phyloP scores from a whole-genome alignment of 495 filamentous ascomycete genomes.

The Apiosordaria backusii region DNA sequence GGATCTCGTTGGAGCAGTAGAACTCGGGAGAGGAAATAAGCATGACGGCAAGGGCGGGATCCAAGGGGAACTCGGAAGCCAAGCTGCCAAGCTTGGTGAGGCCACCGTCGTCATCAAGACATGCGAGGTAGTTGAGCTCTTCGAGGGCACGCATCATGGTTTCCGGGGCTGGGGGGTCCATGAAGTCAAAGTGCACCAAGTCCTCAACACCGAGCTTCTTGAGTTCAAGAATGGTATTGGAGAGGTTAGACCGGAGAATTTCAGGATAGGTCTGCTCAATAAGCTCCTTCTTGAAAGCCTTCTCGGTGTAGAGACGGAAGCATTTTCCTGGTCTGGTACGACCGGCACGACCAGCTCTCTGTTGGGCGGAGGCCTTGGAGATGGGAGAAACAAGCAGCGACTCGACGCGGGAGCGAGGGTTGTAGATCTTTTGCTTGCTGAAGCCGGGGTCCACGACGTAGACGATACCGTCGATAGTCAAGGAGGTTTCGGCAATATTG shows the following conservation, averaged over 20 bases:
- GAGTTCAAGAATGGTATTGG: slow-evolving; percentile 90
- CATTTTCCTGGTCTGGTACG: slow-evolving; percentile 97
- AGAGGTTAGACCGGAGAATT: slow-evolving; percentile 88
- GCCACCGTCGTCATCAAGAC: slow-evolving; percentile 93
- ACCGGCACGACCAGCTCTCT: slow-evolving; percentile 96
- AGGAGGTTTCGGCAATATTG: slow-evolving; percentile 95
- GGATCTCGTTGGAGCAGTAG: slow-evolving; percentile 97
- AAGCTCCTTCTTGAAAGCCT: slow-evolving; percentile 95
- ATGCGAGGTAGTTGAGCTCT: slow-evolving; percentile 95
- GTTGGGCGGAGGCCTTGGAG: slow-evolving; percentile 96
- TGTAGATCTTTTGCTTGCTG: slow-evolving; percentile 99
- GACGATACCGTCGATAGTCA: slow-evolving; percentile 98
- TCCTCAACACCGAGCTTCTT: slow-evolving; percentile 97
- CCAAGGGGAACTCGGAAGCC: slow-evolving; percentile 93
- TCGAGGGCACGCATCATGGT: slow-evolving; percentile 98
- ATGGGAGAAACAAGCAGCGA: slow-evolving; percentile 94
- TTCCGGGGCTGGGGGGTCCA: slow-evolving; percentile 91
- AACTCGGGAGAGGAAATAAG: slow-evolving; percentile 96
- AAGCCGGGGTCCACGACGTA: slow-evolving; percentile 99
- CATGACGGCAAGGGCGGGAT: slow-evolving; percentile 96
- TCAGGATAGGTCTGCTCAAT: slow-evolving; percentile 97
- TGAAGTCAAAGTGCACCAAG: slow-evolving; percentile 63
- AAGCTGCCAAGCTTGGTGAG: slow-evolving; percentile 80
- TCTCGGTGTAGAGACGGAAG: slow-evolving; percentile 94
- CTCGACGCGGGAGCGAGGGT: slow-evolving; percentile 92